phyloP scores from a whole-genome alignment of 352 stramenopile species.

The Phytophthora pseudosyringae region DNA sequence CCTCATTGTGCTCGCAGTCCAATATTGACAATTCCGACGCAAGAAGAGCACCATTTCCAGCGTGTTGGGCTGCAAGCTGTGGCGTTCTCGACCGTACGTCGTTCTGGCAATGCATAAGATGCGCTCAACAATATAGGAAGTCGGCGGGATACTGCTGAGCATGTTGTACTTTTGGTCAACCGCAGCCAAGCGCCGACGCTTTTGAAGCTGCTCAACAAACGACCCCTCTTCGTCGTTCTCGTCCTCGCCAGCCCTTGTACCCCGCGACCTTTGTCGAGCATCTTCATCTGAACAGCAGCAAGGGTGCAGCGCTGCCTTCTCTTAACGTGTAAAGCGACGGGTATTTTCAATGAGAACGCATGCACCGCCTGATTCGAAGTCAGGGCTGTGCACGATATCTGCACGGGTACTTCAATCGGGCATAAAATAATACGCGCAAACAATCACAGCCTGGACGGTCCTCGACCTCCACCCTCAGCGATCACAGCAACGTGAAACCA shows the following conservation, averaged over 20 bases:
- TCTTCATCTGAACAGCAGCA: background rate
- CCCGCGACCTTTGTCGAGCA: background rate
- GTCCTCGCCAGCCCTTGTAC: background rate
- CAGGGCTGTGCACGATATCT: constrained; percentile 34
- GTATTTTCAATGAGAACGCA: background rate
- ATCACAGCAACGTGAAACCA: too few relatives aligned
- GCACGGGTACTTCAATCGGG: background rate
- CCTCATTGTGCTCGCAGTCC: background rate
- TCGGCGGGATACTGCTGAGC: background rate
- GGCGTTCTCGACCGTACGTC: constrained; percentile 2
- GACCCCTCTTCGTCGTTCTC: background rate
- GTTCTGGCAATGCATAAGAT: constrained; percentile 14
- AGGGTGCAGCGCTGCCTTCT: background rate
- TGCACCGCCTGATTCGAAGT: constrained; percentile 13
- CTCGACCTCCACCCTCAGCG: too few relatives aligned
- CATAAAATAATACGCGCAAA: background rate
- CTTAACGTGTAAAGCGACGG: background rate
- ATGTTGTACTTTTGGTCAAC: background rate
- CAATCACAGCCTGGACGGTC: too few relatives aligned
- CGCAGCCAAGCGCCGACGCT: background rate
- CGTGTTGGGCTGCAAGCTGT: background rate
- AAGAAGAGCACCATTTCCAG: constrained; percentile 13
- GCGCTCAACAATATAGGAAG: background rate
- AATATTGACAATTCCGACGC: constrained; percentile 1
- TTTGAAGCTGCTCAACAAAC: constrained; percentile 10